Evolutionary conservation across 2,329 filamentous ascomycete genomes (phyloP), one percentile per base, ranked within the genome.

Genomic region (Calonectria crousiana): DNA sequence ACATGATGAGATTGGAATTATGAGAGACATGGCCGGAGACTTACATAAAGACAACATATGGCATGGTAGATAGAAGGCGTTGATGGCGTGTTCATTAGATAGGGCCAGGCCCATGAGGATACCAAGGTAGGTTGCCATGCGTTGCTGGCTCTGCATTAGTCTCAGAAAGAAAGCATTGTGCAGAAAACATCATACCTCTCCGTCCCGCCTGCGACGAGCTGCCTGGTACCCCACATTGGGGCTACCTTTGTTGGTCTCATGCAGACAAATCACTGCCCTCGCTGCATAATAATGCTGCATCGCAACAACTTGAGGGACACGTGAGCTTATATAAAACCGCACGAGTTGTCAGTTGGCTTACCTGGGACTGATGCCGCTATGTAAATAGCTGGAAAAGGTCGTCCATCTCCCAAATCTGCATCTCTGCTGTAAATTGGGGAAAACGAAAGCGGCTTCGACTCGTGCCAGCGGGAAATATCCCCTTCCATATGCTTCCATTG

Each of bases 201-300:
- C 65, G 32, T 72, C 65, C 2, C 68, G 68, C n/a, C 69, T 51
- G 10, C 56, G 41, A 32, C 58, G 64, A 11, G 72, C 65, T 69
- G 68, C 69, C 28, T 68, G 47, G 23, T 69, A 71, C 2, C 72
- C 69, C 4, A 69, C 30, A 16, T 20, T 53, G 9, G 69, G 47
- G 13, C 60, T 60, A 4, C 32, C 38, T 14, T 30, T 71, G 20
- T 72, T 75, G 67, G 74, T 71, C 18, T 71, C 67, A 2, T 69
- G 75, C n/a, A 79, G 71, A 49, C 64, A 74, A 20, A 78, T 44
- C 8, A 79, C 67, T 18, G 73, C 69, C 16, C 62, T 75, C 0
- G 74, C 60, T 2, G 84, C 79, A 64, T 85, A 82, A 30, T 85
- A 85, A 65, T 86, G 84, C 53, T 85, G 84, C 75, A 85, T 72